Conservation (phyloP, 768 basidiomycete species). For the Podaxis sp. region DNA sequence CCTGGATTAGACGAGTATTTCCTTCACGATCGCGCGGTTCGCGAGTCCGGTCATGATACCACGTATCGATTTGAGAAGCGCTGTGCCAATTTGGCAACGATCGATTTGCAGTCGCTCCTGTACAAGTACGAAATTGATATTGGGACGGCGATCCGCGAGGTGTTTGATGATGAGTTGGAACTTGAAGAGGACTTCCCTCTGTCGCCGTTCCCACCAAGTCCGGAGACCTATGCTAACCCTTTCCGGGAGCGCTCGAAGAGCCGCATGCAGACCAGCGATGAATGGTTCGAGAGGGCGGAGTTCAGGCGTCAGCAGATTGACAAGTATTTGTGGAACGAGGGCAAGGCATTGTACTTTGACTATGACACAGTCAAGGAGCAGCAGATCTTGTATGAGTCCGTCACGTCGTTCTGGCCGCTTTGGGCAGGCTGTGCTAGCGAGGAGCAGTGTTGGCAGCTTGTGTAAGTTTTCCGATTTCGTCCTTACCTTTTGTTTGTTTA, state of each 20-base stretch:
- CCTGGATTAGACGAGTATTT: constrained; percentile 96
- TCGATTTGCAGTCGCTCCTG: constrained; percentile 91
- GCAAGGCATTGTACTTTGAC: constrained; percentile 90
- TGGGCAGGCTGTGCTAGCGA: constrained; percentile 99
- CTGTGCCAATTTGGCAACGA: constrained; percentile 93
- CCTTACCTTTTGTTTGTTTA: background rate
- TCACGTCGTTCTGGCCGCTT: constrained; percentile 93
- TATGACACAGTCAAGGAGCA: constrained; percentile 90
- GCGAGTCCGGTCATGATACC: constrained; percentile 95
- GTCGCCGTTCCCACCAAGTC: constrained; percentile 85
- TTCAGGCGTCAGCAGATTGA: constrained; percentile 84
- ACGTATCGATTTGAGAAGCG: constrained; percentile 97
- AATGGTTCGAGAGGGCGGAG: constrained; percentile 92
- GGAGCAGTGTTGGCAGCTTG: constrained; percentile 88
- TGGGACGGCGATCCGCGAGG: constrained; percentile 93
- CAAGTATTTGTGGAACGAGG: constrained; percentile 96
- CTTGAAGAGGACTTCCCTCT: constrained; percentile 90
- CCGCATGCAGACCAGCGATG: constrained; percentile 68
- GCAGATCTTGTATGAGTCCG: constrained; percentile 93
- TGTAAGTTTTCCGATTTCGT: constrained; percentile 53
- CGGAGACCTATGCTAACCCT: constrained; percentile 63
- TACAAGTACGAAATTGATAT: constrained; percentile 99
- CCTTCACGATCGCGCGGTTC: constrained; percentile 92
- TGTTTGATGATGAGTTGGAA: constrained; percentile 90
- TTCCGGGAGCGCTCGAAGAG: constrained; percentile 53